phyloP scores from a whole-genome alignment of 495 filamentous ascomycete genomes.

The Hyaloscypha bicolor region DNA sequence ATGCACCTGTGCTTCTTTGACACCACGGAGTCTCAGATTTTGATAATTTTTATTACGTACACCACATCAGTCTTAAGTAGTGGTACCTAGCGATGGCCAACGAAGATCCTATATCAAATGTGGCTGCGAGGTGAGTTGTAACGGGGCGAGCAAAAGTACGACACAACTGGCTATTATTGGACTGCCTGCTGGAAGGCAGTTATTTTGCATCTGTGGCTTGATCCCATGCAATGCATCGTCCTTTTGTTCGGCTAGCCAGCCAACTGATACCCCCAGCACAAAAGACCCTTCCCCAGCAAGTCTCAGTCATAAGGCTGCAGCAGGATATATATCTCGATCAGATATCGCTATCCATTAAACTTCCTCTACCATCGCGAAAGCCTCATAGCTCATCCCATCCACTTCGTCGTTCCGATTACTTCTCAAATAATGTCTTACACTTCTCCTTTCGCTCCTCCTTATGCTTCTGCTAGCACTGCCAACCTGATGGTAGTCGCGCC shows the following conservation, averaged over 20 bases:
- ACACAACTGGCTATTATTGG: no score
- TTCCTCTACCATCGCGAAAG: not conserved
- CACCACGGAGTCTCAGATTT: no score
- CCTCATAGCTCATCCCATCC: not conserved
- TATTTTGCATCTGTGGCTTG: not conserved
- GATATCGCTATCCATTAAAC: not conserved
- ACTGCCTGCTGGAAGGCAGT: no score
- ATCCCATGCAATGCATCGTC: constrained; percentile 1
- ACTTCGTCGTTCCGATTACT: not conserved
- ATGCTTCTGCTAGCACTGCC: not conserved
- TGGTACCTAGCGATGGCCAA: no score
- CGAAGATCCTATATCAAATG: no score
- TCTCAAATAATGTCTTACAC: not conserved
- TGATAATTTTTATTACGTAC: no score
- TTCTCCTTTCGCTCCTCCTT: not conserved
- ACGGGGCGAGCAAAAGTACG: no score
- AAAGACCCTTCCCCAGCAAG: not conserved
- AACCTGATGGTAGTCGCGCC: not conserved
- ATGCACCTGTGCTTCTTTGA: no score
- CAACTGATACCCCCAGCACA: not conserved
- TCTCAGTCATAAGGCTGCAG: not conserved
- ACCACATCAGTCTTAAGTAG: no score
- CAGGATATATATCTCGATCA: not conserved
- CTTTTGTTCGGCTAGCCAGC: not conserved
- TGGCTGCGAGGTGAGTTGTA: no score